Percentiles rank a stretch among this genome's conserved stretches.
phyloP scores from a whole-genome alignment of 495 filamentous ascomycete species.

The Tirmania nivea region DNA sequence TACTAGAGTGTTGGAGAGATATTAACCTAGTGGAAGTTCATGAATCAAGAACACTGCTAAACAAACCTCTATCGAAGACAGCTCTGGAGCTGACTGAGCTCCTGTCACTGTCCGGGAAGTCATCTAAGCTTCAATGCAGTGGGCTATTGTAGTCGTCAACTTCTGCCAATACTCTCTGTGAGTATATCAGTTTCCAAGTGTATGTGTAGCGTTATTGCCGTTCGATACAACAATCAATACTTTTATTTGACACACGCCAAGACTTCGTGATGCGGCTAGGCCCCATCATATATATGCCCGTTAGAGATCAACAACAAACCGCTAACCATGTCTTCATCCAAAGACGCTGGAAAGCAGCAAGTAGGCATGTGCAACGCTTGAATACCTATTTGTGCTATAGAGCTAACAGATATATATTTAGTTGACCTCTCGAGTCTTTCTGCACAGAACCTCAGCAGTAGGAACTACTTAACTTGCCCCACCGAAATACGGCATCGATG shows the following conservation, averaged over 20 bases:
- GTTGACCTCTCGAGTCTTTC: slow-evolving; percentile 43
- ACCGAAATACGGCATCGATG: slow-evolving; percentile 10
- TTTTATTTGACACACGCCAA: neutral
- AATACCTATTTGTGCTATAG: too few relatives aligned
- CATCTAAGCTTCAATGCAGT: neutral
- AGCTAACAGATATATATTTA: slow-evolving; percentile 12
- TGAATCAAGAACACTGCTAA: neutral
- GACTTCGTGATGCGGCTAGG: neutral
- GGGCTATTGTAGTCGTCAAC: neutral
- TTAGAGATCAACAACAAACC: too few relatives aligned
- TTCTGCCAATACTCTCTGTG: neutral
- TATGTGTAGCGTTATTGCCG: too few relatives aligned
- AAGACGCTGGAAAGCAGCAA: too few relatives aligned
- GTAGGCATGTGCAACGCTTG: too few relatives aligned
- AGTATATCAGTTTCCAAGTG: neutral
- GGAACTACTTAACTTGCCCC: slow-evolving; percentile 3
- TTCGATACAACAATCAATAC: too few relatives aligned
- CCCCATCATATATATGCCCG: neutral
- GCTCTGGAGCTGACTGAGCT: neutral
- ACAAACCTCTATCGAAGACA: neutral
- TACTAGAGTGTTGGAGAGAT: neutral
- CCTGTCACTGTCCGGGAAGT: neutral
- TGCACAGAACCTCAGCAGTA: slow-evolving; percentile 19
- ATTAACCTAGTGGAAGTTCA: too few relatives aligned
- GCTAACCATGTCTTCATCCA: too few relatives aligned